These are phyloP conservation scores for Dictyostelium intermedium DNA, from an alignment of 78 protist genomes.

Conservation along the genomic window DNA sequence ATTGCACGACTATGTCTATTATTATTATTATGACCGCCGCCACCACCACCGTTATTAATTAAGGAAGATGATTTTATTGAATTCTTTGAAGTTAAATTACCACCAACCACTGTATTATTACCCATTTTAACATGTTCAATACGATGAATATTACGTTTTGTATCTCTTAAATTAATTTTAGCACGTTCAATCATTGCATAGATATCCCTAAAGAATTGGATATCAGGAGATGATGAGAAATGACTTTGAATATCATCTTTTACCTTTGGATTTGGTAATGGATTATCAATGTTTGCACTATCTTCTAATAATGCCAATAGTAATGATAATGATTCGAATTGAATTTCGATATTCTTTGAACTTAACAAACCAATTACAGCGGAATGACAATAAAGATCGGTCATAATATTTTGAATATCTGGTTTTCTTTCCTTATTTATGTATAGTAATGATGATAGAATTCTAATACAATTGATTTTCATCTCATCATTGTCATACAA, in stretches of 20 bases:
- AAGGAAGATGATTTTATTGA: no score
- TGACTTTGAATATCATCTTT: conserved; percentile 55
- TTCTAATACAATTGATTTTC: conserved; percentile 45
- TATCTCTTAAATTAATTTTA: conserved; percentile 43
- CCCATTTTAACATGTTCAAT: conserved; percentile 27
- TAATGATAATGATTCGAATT: conserved; percentile 17
- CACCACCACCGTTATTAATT: not conserved
- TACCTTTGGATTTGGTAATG: conserved; percentile 29
- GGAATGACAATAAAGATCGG: conserved; percentile 65
- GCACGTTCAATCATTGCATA: conserved; percentile 63
- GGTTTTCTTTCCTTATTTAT: not conserved
- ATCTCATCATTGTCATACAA: conserved; percentile 43
- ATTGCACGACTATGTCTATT: not conserved
- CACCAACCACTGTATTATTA: not conserved
- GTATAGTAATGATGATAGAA: conserved; percentile 2
- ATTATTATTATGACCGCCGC: not conserved
- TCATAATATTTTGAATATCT: conserved; percentile 26
- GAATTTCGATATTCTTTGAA: conserved; percentile 24
- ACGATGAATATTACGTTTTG: conserved; percentile 29
- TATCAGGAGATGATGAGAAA: conserved; percentile 65
- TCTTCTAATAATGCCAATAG: conserved; percentile 27
- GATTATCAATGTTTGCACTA: not conserved
- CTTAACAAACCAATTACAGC: conserved; percentile 51
- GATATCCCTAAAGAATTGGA: conserved; percentile 61
- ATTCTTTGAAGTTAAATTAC: not conserved